Base-by-base conservation (phyloP, 768 basidiomycete species). In the Multifurca ochricompacta region DNA sequence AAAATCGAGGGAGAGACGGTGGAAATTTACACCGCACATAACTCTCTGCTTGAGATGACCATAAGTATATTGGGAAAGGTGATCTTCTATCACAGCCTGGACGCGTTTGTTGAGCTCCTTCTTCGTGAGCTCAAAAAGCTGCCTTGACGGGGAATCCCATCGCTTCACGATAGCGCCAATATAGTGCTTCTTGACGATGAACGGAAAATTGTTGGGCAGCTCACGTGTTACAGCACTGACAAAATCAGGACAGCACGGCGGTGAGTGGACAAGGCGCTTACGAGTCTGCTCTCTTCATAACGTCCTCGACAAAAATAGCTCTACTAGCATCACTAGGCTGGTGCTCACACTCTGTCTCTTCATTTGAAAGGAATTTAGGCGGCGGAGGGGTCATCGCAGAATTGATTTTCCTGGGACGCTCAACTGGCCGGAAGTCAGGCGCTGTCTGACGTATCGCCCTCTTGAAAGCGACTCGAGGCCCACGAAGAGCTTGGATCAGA, bases 201-300 rank as follows among this genome's bases (percentile, higher is more conserved):
- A 87, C 0, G 83, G 83, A 51, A 77, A 81, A 51, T 76, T 74
- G 2, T 77, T 81, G 0, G 83, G 85, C 0, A 87, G 74, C 62
- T 88, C 84, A 4, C 85, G 78, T 0, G 84, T 82, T 5, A 81
- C 73, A 2, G 82, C 77, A 13, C 84, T 87, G 50, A 18, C 30
- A 48, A 37, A 14, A 25, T 32, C 14, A 55, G 31, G 18, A 30
- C 18, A 10, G 18, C 25, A 41, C 28, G 31, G 27, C 1, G 39
- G 6, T 46, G 9, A 6, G 1, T n/a, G n/a, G 36, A 37, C 7
- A 21, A 27, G 13, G 3, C 18, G 62, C 77, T 34, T 64, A 81
- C 81, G 65, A 62, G 28, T 72, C 60, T 1, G 76, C 77, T 6
- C 64, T 62, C n/a, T 65, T 43, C 16, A 77, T 54, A 6, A 83